Evolutionary conservation across 129 eudicot species (phyloP), one percentile per base, ranked within the genome.

Genomic region (Flaveria robusta): DNA sequence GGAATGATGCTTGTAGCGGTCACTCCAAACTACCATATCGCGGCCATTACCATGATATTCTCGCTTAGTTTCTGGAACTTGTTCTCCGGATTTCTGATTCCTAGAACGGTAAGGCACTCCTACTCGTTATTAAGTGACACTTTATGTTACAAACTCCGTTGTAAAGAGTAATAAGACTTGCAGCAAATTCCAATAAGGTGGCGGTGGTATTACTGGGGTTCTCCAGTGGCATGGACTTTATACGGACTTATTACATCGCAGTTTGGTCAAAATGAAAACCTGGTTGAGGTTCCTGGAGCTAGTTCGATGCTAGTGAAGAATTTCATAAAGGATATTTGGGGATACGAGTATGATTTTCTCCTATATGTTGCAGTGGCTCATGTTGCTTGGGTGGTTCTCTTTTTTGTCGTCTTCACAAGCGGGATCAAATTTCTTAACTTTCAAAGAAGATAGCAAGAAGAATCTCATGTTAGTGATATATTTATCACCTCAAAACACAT

Each of bases 1-100:
- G 89, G 94, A 46, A 86, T 88, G 94, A 88, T 88, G 94, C 91
- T 88, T 34, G 94, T 88, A 11, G 87, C 91, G 5, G 85, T 88
- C 43, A 88, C 94, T 70, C 94, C 91, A 14, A 82, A 71, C 66
- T 66, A 81, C 42, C 91, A 73, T 46, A 80, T 88, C 20, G 91
- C 88, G 1, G 91, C 87, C 46, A 84, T 88, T 60, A 66, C 79
- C 16, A 88, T 88, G 91, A 71, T 88, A 3, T 88, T 86, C 77
- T 84, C 86, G 87, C 83, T 88, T 54, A 76, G 86, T 58, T 84
- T 88, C 20, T 88, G 90, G 93, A 88, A 88, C 76, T 66, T 88
- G 82, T 88, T 88, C 80, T 81, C 88, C 2, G 94, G 91, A 34
- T 88, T 88, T 73, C 78, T 88, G 65, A 86, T 88, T 47, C 87